Conservation (phyloP, 192 early-diverging fungal genomes). For the Coemansia sp. region DNA sequence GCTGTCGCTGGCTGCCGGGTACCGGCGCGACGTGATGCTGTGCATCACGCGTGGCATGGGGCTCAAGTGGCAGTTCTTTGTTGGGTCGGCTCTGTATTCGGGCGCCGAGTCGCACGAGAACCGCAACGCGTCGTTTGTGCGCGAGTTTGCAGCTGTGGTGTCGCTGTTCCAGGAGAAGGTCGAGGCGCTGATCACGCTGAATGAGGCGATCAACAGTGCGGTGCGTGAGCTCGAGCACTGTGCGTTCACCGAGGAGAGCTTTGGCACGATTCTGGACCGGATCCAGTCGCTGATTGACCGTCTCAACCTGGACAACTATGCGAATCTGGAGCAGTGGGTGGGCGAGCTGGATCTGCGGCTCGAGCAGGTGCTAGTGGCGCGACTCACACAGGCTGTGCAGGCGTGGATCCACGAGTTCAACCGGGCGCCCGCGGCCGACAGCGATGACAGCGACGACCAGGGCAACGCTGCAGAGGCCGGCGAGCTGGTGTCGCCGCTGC, state of each 20-base stretch:
- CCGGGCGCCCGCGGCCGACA: slow-evolving; percentile 46
- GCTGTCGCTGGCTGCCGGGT: slow-evolving; percentile 80
- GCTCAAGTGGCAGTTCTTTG: slow-evolving; percentile 94
- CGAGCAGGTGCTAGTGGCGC: slow-evolving; percentile 66
- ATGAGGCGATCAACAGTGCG: slow-evolving; percentile 74
- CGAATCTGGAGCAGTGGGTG: slow-evolving; percentile 92
- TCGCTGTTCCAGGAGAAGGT: slow-evolving; percentile 96
- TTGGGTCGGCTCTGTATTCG: slow-evolving; percentile 52
- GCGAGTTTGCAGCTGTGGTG: slow-evolving; percentile 87
- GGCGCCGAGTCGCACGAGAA: slow-evolving; percentile 66
- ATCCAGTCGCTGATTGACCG: slow-evolving; percentile 91
- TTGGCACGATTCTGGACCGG: slow-evolving; percentile 66
- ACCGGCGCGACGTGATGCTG: slow-evolving; percentile 88
- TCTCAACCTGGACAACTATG: slow-evolving; percentile 90
- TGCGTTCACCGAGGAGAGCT: slow-evolving; percentile 63
- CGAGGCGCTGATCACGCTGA: slow-evolving; percentile 70
- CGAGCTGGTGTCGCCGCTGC: slow-evolving; percentile 62
- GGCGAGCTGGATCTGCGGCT: slow-evolving; percentile 72
- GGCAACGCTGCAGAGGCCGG: slow-evolving; percentile 18
- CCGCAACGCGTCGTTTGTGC: slow-evolving; percentile 88
- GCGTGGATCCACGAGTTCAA: slow-evolving; percentile 69
- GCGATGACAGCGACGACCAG: slow-evolving; percentile 47
- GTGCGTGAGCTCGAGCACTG: slow-evolving; percentile 85
- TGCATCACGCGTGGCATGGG: slow-evolving; percentile 72
- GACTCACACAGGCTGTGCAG: slow-evolving; percentile 74